These are phyloP conservation scores for Aspergillus campestris DNA, from an alignment of 495 filamentous ascomycete species.

Conservation along the genomic window DNA sequence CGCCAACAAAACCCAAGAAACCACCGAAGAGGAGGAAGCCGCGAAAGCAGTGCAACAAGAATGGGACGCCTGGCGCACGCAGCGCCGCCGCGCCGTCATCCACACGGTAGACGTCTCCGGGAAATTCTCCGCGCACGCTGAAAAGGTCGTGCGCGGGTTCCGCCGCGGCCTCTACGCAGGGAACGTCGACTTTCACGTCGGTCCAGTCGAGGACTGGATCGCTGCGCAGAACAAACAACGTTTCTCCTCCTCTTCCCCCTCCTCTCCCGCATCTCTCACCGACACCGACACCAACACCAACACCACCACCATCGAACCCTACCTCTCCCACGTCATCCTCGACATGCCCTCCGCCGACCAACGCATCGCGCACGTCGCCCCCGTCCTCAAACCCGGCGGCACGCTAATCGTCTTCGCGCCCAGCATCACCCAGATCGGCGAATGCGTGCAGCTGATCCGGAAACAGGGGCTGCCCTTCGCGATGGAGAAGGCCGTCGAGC, in stretches of 20 bases:
- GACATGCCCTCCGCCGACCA: constrained; percentile 57
- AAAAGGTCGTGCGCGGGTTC: constrained; percentile 53
- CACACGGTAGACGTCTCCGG: constrained; percentile 60
- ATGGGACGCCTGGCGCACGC: constrained; percentile 38
- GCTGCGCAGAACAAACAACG: constrained; percentile 35
- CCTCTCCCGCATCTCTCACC: too few relatives aligned
- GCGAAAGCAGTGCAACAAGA: constrained; percentile 16
- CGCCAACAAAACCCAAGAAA: neutral
- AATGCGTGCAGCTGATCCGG: constrained; percentile 47
- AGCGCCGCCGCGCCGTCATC: constrained; percentile 57
- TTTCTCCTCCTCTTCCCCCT: constrained; percentile 14
- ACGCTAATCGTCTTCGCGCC: constrained; percentile 62
- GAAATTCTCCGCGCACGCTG: constrained; percentile 51
- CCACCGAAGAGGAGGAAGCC: neutral
- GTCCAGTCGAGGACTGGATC: constrained; percentile 56
- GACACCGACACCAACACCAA: too few relatives aligned
- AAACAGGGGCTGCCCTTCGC: constrained; percentile 43
- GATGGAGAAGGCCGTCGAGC: constrained; percentile 56
- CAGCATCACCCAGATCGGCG: constrained; percentile 65
- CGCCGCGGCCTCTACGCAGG: constrained; percentile 58
- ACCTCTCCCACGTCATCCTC: constrained; percentile 59
- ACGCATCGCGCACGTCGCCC: constrained; percentile 48
- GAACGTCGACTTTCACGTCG: constrained; percentile 64
- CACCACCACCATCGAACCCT: constrained; percentile 34
- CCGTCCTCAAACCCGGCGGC: constrained; percentile 53